These are phyloP conservation scores for Allomyces javanicus DNA, from an alignment of 192 early-diverging fungal genomes.

Conservation along the genomic window DNA sequence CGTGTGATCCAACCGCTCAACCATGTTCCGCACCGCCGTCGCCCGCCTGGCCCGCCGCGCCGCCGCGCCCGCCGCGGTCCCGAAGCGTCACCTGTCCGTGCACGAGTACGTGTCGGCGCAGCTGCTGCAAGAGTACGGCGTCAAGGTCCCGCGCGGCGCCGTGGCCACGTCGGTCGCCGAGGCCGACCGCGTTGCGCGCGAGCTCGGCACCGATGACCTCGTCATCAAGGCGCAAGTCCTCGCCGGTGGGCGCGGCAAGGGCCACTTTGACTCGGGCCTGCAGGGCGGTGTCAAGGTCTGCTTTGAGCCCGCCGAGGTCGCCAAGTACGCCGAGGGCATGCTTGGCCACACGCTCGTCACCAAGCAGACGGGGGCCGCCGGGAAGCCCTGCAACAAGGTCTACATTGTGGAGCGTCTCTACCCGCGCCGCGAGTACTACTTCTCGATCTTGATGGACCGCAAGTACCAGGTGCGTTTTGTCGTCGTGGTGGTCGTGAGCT, in stretches of 20 bases:
- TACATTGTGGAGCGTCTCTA: constrained; percentile 93
- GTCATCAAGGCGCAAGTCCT: constrained; percentile 80
- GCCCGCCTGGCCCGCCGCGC: too few species aligned
- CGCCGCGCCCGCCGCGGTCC: constrained; percentile 17
- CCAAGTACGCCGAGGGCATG: constrained; percentile 82
- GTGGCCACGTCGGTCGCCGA: constrained; percentile 76
- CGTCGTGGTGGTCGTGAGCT: too few species aligned
- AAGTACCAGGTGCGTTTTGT: constrained; percentile 29
- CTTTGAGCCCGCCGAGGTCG: constrained; percentile 63
- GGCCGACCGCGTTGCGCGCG: constrained; percentile 66
- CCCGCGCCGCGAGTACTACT: constrained; percentile 95
- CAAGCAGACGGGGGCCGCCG: constrained; percentile 91
- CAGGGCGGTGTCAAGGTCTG: constrained; percentile 90
- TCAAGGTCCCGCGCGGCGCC: constrained; percentile 70
- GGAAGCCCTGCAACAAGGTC: constrained; percentile 84
- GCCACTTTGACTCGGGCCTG: constrained; percentile 81
- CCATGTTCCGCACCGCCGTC: too few species aligned
- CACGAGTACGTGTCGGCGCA: constrained; percentile 95
- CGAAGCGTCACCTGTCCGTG: constrained; percentile 79
- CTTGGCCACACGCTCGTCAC: constrained; percentile 91
- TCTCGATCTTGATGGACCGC: constrained; percentile 96
- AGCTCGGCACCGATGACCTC: constrained; percentile 55
- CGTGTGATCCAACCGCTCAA: too few species aligned
- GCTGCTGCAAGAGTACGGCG: constrained; percentile 71
- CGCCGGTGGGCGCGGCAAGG: constrained; percentile 97